These are phyloP conservation scores for Chlorella ohadii DNA, from an alignment of 139 green algal genomes.

Conservation along the genomic window DNA sequence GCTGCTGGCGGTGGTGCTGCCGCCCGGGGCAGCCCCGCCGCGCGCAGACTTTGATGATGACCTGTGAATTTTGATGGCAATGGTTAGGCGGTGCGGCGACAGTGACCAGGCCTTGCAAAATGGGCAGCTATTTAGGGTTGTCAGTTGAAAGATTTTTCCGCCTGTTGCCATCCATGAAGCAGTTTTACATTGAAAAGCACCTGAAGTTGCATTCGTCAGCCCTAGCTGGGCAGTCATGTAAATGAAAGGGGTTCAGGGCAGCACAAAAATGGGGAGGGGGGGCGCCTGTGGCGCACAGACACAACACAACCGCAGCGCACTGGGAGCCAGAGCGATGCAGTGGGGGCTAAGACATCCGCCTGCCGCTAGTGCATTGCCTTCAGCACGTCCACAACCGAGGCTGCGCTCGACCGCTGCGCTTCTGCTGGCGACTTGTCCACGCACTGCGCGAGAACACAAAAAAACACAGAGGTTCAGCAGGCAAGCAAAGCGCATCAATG, in stretches of 20 bases:
- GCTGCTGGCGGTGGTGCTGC: slow-evolving; percentile 20
- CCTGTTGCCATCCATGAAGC: not conserved
- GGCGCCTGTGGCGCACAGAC: not conserved
- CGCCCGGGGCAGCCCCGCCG: not conserved
- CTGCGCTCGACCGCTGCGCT: slow-evolving; percentile 39
- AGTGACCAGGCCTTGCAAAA: not conserved
- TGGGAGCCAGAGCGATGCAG: not conserved
- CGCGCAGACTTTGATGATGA: not conserved
- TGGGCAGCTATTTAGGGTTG: no score
- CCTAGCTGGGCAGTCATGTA: not conserved
- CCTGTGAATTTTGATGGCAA: no score
- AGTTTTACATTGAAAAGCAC: not conserved
- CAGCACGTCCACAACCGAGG: slow-evolving; percentile 24
- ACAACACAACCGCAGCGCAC: not conserved
- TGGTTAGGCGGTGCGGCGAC: no score
- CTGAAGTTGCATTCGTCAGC: not conserved
- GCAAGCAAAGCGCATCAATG: no score
- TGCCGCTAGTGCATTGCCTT: slow-evolving; percentile 36
- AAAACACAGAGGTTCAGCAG: no score
- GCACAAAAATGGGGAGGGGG: not conserved
- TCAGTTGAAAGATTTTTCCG: no score
- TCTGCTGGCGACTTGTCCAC: slow-evolving; percentile 34
- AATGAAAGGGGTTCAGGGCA: not conserved
- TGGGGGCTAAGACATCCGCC: not conserved
- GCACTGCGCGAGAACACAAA: not conserved